Conservation (phyloP, 768 basidiomycete genomes). For the Boletus pseudopeckii region DNA sequence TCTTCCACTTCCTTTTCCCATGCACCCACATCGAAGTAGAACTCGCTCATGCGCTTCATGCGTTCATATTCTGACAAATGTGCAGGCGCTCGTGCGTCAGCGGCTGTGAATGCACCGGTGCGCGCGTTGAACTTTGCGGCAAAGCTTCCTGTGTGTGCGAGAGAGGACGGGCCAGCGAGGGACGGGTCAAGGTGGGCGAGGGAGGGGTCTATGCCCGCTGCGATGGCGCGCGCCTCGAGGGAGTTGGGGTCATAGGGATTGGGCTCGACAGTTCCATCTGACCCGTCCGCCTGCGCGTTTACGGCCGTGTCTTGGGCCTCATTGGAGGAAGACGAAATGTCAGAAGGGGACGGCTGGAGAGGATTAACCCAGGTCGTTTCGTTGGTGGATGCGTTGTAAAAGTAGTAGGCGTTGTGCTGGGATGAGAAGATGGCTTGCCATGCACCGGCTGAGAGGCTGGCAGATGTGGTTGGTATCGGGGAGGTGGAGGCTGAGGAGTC, state of each 20-base stretch:
- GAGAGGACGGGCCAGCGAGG: constrained; percentile 39
- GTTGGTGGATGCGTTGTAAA: constrained; percentile 69
- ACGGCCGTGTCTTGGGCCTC: constrained; percentile 17
- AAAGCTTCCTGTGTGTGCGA: constrained; percentile 41
- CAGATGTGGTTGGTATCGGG: not conserved
- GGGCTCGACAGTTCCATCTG: constrained; percentile 10
- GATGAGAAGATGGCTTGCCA: constrained; percentile 87
- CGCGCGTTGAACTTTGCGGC: constrained; percentile 79
- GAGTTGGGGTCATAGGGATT: constrained; percentile 38
- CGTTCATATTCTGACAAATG: constrained; percentile 81
- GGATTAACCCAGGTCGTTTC: constrained; percentile 88
- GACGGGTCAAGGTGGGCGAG: constrained; percentile 79
- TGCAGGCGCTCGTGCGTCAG: constrained; percentile 65
- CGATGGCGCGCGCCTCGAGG: constrained; percentile 66
- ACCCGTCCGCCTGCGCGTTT: constrained; percentile 22
- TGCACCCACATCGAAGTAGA: constrained; percentile 79
- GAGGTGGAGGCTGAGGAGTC: constrained; percentile 4
- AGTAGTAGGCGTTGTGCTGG: constrained; percentile 79
- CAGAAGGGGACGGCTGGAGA: constrained; percentile 40
- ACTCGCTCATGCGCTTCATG: constrained; percentile 76
- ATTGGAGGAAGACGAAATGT: constrained; percentile 20
- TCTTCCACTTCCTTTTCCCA: constrained; percentile 73
- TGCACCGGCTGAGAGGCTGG: constrained; percentile 30
- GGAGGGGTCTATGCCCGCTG: constrained; percentile 80
- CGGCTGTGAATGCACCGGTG: constrained; percentile 69